phyloP scores from a whole-genome alignment of 768 basidiomycete species.

The Coprinellus micaceus region DNA sequence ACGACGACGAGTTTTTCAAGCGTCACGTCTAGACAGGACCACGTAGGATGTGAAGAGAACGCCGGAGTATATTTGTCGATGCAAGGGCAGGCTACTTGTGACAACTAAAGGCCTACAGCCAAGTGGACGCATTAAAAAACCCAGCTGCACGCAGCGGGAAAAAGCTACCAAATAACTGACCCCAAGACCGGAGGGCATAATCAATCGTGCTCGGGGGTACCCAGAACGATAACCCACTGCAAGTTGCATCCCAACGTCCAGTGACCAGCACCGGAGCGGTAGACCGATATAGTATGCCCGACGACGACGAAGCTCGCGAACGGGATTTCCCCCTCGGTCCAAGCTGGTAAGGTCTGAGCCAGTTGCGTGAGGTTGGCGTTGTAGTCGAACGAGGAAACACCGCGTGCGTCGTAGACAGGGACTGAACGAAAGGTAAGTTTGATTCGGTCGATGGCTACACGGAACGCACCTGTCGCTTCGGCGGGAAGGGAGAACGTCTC shows the following conservation, averaged over 20 bases:
- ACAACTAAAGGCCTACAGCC: no score
- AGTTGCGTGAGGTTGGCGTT: background rate
- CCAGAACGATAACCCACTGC: constrained; percentile 1
- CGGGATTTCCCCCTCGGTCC: background rate
- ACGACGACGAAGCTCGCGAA: background rate
- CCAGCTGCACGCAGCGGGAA: no score
- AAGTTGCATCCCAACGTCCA: constrained; percentile 1
- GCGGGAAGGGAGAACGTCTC: background rate
- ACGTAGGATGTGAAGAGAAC: no score
- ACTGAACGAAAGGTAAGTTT: background rate
- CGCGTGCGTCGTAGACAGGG: background rate
- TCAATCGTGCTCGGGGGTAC: background rate
- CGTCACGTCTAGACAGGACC: no score
- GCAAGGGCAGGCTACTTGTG: no score
- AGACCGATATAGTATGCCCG: background rate
- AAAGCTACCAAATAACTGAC: no score
- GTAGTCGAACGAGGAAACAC: background rate
- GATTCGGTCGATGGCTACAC: background rate
- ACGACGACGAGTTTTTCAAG: no score
- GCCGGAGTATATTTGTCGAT: no score
- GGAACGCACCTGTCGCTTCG: background rate
- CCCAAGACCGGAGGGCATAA: no score
- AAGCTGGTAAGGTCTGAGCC: background rate
- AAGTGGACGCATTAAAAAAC: no score
- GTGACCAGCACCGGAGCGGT: background rate